phyloP scores from a whole-genome alignment of 163 green algal species.

The Volvox carteri region DNA sequence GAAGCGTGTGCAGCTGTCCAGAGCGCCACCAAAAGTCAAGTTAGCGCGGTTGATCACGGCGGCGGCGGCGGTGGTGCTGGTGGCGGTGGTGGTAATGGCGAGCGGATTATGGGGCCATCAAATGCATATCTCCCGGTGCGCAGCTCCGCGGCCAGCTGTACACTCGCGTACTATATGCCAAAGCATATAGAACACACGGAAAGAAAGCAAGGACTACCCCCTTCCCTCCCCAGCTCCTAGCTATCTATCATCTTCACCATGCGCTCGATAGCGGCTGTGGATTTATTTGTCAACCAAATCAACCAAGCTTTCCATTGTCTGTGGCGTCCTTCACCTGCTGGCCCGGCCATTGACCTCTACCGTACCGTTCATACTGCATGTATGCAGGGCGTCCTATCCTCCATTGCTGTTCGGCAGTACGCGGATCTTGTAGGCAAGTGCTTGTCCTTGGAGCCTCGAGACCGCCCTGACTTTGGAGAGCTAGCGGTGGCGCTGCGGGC shows the following conservation, averaged over 20 bases:
- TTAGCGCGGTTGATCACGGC: too few species aligned
- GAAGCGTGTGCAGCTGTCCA: background rate
- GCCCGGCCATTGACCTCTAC: too few species aligned
- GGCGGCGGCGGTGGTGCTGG: too few species aligned
- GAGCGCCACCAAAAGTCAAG: too few species aligned
- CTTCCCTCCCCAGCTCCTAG: too few species aligned
- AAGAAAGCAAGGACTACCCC: too few species aligned
- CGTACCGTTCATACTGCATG: background rate
- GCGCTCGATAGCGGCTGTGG: background rate
- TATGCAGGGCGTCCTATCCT: background rate
- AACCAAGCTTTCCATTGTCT: background rate
- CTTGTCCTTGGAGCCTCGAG: background rate
- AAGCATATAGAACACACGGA: background rate
- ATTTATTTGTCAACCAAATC: background rate
- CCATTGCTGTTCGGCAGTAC: background rate
- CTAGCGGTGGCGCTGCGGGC: background rate
- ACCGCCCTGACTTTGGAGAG: background rate
- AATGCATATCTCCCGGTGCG: background rate
- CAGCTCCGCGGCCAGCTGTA: background rate
- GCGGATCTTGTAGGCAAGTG: slow-evolving; percentile 1
- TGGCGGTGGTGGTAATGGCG: background rate
- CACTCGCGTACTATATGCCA: background rate
- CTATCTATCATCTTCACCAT: too few species aligned
- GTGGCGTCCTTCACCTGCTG: too few species aligned
- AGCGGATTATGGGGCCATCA: background rate